Evolutionary conservation across 176 grass and related monocot species (phyloP).

Genomic region (Dendrocalamus sinicus): DNA sequence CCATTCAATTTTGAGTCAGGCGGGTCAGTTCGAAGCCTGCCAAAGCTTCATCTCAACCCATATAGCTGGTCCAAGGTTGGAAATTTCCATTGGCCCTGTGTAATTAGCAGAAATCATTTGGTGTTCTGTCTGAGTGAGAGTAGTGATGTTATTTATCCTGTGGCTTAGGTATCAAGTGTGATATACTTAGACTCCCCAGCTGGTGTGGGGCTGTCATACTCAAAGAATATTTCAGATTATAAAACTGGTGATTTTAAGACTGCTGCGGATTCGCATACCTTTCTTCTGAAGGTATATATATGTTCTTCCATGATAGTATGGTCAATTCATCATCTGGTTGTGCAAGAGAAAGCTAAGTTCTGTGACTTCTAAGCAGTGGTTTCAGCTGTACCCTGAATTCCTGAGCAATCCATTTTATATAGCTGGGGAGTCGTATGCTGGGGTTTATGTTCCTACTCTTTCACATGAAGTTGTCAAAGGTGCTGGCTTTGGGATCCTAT

Average conservation of each 20-base stretch:
- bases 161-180: slow-evolving; percentile 79
- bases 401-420: slow-evolving; percentile 82
- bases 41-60: slow-evolving; percentile 86
- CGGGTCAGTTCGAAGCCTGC: slow-evolving; percentile 48
- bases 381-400: slow-evolving; percentile 86
- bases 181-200: slow-evolving; percentile 98
- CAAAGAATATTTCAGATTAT: slow-evolving; percentile 69
- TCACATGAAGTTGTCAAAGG: slow-evolving; percentile 88
- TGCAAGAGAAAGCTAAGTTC: slow-evolving; percentile 14
- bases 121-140: neutral
- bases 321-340: neutral
- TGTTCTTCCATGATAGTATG: neutral
- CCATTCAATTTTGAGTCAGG: slow-evolving; percentile 85
- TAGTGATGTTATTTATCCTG: neutral
- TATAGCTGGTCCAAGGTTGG: slow-evolving; percentile 93
- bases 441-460: slow-evolving; percentile 96
- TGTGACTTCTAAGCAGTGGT: slow-evolving; percentile 66
- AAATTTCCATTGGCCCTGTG: neutral
- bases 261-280: slow-evolving; percentile 86
- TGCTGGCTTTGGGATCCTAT: neutral
- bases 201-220: slow-evolving; percentile 90
- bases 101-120: slow-evolving; percentile 3
- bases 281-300: slow-evolving; percentile 80
- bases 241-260: slow-evolving; percentile 82
- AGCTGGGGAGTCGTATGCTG: slow-evolving; percentile 89